Evolutionary conservation across 257 asterid species (phyloP).

Genomic region (Coffea eugenioides): DNA sequence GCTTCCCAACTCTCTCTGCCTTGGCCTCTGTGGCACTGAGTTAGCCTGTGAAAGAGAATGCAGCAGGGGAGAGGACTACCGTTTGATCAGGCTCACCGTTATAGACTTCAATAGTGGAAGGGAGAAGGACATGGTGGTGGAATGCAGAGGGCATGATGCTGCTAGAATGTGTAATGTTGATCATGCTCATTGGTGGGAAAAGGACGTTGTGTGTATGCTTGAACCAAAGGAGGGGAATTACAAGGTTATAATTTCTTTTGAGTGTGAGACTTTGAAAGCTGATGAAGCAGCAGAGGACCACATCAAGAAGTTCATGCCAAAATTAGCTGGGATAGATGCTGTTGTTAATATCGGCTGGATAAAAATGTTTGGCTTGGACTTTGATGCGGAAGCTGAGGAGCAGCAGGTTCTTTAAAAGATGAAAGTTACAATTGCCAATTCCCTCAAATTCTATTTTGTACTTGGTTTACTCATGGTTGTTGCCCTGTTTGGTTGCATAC

Average conservation of each 20-base stretch:
- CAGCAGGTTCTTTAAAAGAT: constrained; percentile 24
- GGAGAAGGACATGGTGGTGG: constrained; percentile 72
- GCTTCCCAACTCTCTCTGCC: constrained; percentile 76
- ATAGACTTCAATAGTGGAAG: constrained; percentile 60
- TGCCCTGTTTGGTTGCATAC: neutral
- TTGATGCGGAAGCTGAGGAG: constrained; percentile 47
- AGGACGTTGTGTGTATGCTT: constrained; percentile 80
- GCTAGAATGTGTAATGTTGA: constrained; percentile 73
- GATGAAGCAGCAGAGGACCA: constrained; percentile 92
- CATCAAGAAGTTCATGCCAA: constrained; percentile 88
- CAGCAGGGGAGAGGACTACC: constrained; percentile 96
- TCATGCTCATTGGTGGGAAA: constrained; percentile 98
- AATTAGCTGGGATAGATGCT: constrained; percentile 85
- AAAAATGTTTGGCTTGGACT: constrained; percentile 68
- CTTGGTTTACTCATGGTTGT: neutral
- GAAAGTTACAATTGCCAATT: neutral
- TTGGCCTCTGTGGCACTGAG: constrained; percentile 87
- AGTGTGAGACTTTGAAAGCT: constrained; percentile 89
- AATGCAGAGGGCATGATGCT: constrained; percentile 98
- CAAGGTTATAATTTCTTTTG: constrained; percentile 60
- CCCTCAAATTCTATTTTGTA: neutral
- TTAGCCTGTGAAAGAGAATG: constrained; percentile 96
- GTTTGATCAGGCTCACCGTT: constrained; percentile 84
- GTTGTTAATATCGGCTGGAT: constrained; percentile 87
- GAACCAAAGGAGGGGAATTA: constrained; percentile 61